Evolutionary conservation across 1,284 basidiomycete species (phyloP), one percentile per base, ranked within the genome.

Genomic region (Megacollybia platyphylla): DNA sequence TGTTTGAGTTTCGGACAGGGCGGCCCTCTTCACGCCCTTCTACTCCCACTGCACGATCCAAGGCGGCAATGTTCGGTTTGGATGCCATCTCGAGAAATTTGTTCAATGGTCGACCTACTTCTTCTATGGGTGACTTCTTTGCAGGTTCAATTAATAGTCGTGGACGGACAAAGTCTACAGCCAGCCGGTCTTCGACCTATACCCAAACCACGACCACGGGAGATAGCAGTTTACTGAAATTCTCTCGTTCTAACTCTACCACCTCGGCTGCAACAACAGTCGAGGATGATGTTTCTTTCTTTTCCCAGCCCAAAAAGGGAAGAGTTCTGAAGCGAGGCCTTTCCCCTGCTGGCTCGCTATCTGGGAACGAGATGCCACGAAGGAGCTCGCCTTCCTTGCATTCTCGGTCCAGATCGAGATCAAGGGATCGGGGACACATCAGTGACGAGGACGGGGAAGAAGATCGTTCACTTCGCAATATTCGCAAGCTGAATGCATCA

Each of bases 51-150:
- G 71, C 76, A 10, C 79, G 82, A 37, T 81, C 86, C 3, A 78
- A 83, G 48, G 83, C 79, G 1, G 78, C 82, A 10, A 86, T 88
- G 45, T 87, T 92, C 53, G 79, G 84, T 26, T 67, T 93, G 39
- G 89, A 92, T 53, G 81, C 76, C 10, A 80, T 93, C 51, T 89
- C 87, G 15, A 70, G 83, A 41, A 84, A 82, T 55, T 65, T 88
- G 24, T 86, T 87, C 58, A 76, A 71, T 49, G 56, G 71, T 3
- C 70, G 75, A 6, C 70, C 79, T 34, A 75, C 71, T 9, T 73
- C 71, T 3, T 63, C 72, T 8, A 76, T 74, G 61, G 71, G 70
- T 35, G 83, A 87, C 48, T 66, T 85, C 44, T 85, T 87, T 52
- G 71, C 73, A 30, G 76, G 79, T 3, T 78, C 81, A 0, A 71